These are phyloP conservation scores for Talaromyces sp. DNA, from an alignment of 2,329 filamentous ascomycete species.

Conservation along the genomic window DNA sequence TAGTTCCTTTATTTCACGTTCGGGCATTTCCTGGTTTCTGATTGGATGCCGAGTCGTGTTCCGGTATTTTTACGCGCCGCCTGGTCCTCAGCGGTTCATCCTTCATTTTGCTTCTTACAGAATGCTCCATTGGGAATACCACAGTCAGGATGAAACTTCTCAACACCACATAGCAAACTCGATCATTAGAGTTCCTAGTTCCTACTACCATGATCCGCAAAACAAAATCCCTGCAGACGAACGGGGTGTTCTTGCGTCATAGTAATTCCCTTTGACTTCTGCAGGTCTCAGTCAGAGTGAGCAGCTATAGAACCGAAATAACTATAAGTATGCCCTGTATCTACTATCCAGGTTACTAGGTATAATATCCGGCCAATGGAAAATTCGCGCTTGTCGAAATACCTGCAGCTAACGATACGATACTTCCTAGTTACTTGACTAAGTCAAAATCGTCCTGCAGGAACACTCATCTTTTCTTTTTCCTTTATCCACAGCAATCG, in stretches of 20 bases:
- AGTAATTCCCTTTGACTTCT: too few relatives aligned
- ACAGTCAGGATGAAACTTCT: too few relatives aligned
- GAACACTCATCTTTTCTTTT: conserved; percentile 14
- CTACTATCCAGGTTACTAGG: too few relatives aligned
- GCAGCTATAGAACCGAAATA: too few relatives aligned
- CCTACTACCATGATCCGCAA: not conserved
- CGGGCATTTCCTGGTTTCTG: not conserved
- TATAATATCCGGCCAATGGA: not conserved
- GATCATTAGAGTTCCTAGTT: too few relatives aligned
- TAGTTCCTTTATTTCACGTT: not conserved
- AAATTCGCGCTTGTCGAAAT: not conserved
- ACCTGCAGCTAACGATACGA: not conserved
- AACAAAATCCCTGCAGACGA: not conserved
- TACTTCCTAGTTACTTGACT: not conserved
- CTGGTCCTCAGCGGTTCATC: not conserved
- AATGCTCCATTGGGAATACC: too few relatives aligned
- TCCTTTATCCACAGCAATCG: not conserved
- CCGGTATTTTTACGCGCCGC: conserved; percentile 4
- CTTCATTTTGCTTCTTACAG: too few relatives aligned
- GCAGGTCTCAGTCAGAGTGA: not conserved
- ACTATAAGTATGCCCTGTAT: not conserved
- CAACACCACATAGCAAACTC: too few relatives aligned
- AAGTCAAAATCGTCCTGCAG: too few relatives aligned
- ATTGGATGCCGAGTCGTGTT: not conserved
- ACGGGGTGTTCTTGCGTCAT: not conserved